phyloP scores from a whole-genome alignment of 2,329 filamentous ascomycete genomes.

The Beauveria scarabaeidicola region DNA sequence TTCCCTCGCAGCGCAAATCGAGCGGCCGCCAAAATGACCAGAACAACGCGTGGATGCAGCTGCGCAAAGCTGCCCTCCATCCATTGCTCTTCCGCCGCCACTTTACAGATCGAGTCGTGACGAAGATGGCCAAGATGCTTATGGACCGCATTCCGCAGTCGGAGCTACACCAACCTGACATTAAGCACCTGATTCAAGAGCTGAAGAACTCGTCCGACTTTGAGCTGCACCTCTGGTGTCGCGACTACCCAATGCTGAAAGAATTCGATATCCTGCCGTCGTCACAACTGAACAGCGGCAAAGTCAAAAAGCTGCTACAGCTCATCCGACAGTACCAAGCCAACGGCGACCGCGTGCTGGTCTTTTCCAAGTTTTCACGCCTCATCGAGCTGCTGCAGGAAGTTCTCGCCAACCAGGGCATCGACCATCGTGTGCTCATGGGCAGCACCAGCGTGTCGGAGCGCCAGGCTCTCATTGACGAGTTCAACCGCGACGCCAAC shows the following conservation, averaged over 20 bases:
- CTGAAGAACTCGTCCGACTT: slow-evolving; percentile 54
- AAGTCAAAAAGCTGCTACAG: slow-evolving; percentile 71
- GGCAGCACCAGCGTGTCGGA: slow-evolving; percentile 74
- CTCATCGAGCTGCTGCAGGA: slow-evolving; percentile 85
- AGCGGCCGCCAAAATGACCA: slow-evolving; percentile 41
- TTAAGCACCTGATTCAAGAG: slow-evolving; percentile 46
- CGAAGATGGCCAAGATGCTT: slow-evolving; percentile 69
- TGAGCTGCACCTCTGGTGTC: slow-evolving; percentile 57
- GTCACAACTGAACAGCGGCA: slow-evolving; percentile 61
- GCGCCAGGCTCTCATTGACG: slow-evolving; percentile 80
- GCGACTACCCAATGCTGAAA: slow-evolving; percentile 47
- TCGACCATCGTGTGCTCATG: slow-evolving; percentile 79
- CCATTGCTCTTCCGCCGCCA: slow-evolving; percentile 77
- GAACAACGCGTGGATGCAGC: slow-evolving; percentile 76
- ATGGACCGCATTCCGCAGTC: slow-evolving; percentile 57
- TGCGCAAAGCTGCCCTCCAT: slow-evolving; percentile 88
- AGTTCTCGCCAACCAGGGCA: slow-evolving; percentile 63
- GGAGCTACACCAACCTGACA: slow-evolving; percentile 43
- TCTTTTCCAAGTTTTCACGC: slow-evolving; percentile 90
- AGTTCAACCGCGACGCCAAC: slow-evolving; percentile 64
- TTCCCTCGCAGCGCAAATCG: slow-evolving; percentile 46
- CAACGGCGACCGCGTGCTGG: slow-evolving; percentile 77
- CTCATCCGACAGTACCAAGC: slow-evolving; percentile 64
- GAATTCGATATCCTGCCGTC: slow-evolving; percentile 44
- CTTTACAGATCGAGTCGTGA: slow-evolving; percentile 66